Percentiles rank a stretch among this genome's conserved stretches.
phyloP scores from a whole-genome alignment of 768 basidiomycete genomes.

The Asterophora parasitica region DNA sequence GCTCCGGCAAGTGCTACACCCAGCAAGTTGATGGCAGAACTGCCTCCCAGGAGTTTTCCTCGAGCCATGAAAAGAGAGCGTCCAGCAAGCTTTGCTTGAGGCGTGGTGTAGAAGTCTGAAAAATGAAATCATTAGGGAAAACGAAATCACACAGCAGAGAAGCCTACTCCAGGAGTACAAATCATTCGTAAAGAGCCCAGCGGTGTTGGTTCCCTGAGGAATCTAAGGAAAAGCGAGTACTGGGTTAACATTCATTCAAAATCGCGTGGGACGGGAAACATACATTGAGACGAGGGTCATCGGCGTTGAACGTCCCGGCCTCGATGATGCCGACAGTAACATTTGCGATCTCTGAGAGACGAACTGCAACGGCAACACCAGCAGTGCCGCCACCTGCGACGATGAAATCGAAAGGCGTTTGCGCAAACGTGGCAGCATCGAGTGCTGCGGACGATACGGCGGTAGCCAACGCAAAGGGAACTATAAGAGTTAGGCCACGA shows the following conservation, averaged over 20 bases:
- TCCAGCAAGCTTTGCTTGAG: conserved; percentile 18
- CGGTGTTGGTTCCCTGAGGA: too few relatives aligned
- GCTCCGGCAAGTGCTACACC: conserved; percentile 8
- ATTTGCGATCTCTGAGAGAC: conserved; percentile 33
- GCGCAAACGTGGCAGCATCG: neutral
- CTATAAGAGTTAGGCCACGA: too few relatives aligned
- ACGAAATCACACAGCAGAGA: too few relatives aligned
- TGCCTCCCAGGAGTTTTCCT: conserved; percentile 26
- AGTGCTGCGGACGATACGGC: too few relatives aligned
- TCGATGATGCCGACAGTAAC: conserved; percentile 34
- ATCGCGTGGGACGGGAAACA: too few relatives aligned
- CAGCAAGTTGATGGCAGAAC: conserved; percentile 14
- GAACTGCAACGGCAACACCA: conserved; percentile 18
- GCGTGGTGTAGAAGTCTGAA: conserved; percentile 17
- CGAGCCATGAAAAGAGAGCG: conserved; percentile 17
- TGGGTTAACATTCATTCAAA: too few relatives aligned
- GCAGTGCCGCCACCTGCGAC: conserved; percentile 23
- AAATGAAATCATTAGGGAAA: too few relatives aligned
- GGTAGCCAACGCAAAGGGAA: too few relatives aligned
- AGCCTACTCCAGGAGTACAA: too few relatives aligned
- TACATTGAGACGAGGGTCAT: conserved; percentile 3
- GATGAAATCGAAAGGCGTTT: conserved; percentile 19
- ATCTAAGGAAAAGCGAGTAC: too few relatives aligned
- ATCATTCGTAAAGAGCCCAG: too few relatives aligned
- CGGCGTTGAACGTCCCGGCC: conserved; percentile 19